Evolutionary conservation across 2,329 filamentous ascomycete genomes (phyloP), one percentile per base, ranked within the genome.

Genomic region (Penicillium olsonii): DNA sequence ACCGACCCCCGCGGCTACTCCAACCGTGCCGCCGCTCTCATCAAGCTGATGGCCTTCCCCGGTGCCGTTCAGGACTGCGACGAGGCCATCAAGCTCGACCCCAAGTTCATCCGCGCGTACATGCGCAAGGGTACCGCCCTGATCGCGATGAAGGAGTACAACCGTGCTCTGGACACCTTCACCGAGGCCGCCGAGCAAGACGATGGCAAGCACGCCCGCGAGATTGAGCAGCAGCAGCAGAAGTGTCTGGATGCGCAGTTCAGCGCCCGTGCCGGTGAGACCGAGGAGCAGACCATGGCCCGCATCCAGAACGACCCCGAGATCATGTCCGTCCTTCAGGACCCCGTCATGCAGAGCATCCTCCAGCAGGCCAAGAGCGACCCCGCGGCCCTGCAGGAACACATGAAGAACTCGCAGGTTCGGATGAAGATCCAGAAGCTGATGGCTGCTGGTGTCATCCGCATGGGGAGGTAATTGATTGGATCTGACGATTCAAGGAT

Each of bases 81-180:
- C 71, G 78, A 83, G 60, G 94, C 94, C 37, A 95, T 96, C 76
- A 88, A 90, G 81, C 88, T 87, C 63, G 94, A 99, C 65, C 82
- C 88, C 50, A 87, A 87, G 67, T 99, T 99, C 73, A 92, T 97
- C 75, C 86, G 92, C 48, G 94, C 94, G 7, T 97, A 97, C 74
- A 87, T 99, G 63, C 87, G 94, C 69, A 97, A 96, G 80, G 92
- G 92, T 0, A 92, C 97, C 76, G 90, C 91, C 35, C 90, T 92
- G 72, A 91, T 94, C 61, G 91, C 91, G 63, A 99, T 99, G 94
- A 90, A 94, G 72, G 92, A 99, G 74, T 97, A 96, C 80, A 96
- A 87, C 72, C 92, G 92, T 72, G 95, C 89, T 68, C 79, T 97
- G 50, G 94, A 99, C 68, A 88, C 87, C 7, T 96, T 92, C 76